Evolutionary conservation across 1,284 basidiomycete genomes (phyloP), one percentile per base, ranked within the genome.

Genomic region (Schizophyllum commune): DNA sequence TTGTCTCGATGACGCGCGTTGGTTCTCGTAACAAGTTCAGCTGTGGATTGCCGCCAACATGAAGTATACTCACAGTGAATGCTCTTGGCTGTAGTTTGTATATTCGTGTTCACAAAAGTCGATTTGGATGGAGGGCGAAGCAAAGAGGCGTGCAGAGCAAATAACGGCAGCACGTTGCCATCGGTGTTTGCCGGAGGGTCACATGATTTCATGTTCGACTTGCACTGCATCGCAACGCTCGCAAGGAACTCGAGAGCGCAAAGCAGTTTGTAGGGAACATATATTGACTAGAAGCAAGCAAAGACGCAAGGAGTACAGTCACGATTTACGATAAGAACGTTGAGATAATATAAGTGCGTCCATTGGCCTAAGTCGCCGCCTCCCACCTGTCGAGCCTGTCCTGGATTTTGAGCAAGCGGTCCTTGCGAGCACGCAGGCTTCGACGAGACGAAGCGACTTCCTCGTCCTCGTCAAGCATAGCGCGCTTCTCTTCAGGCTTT

Each of bases 391-490:
- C 69, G 13, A 82, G 63, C 58, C 65, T 72, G 22, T 56, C 59
- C 61, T 71, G 74, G 63, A 83, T 81, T 56, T 73, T 70, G 27
- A 67, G 60, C 11, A 83, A 67, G 21, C 72, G 66, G 11, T 4
- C 58, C 22, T 66, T 67, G 60, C 56, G 71, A 17, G 68, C 65
- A 52, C 72, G 64, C 59, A 83, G 67, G 15, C 63, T 58, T 20
- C 33, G 55, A 8, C 82, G 73, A 54, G 65, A 68, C 7, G 54
- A 63, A 34, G 68, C 69, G 0, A 74, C 67, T 0, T 54, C 65
- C 0, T 79, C 75, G 63, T 83, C 79, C 64, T 84, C 83, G 15
- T 67, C 68, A 15, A 84, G 67, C 15, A 83, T 68, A 22, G 72
- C 68, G 27, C 64, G 68, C 68, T 77, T 70, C 56, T 64, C 57